Evolutionary conservation across 2,329 filamentous ascomycete genomes (phyloP), one percentile per base, ranked within the genome.

Genomic region (Colletotrichum phormii): DNA sequence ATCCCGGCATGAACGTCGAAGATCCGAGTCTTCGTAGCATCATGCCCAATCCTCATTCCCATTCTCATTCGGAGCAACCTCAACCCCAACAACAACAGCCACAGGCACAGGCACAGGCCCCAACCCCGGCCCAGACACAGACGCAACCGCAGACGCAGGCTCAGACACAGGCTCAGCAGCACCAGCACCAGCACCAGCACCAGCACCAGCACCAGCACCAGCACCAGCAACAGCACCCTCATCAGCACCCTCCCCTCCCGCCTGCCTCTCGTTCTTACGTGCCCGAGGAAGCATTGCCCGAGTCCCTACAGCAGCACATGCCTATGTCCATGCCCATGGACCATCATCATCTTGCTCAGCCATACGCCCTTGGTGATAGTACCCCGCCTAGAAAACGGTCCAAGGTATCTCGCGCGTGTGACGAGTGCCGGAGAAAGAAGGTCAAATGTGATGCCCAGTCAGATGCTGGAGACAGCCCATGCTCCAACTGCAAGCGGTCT

Each of bases 341-440:
- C n/a, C 82, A 82, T 57, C 78, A 79, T 65, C 81, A 81, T 26
- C 67, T 84, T 70, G 75, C 82, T 68, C 77, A 80, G 2, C 80
- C 82, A 53, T 84, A 84, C 64, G 81, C 83, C 26, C 80, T 85
- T 60, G 87, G 87, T 51, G 91, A 92, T 75, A 87, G 87, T 71
- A 90, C 91, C 12, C 89, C 91, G 15, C 92, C 92, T 0, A 87
- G 92, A 74, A 97, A 97, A 81, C 88, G 95, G 72, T 94, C 93
- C 6, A 97, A 97, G 81, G 94, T 97, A 6, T 97, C 95, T 12
- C 89, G 95, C 49, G 95, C 95, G 2, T 98, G 95, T 78, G 95
- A 98, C 79, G 94, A 97, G 80, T 97, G 95, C 80, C 89, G 95
- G 55, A 89, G 95, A 67, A 97, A 97, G 83, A 97, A 96, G 85